Base-by-base conservation (phyloP, 1,284 basidiomycete genomes). In the Ganoderma resinaceum region DNA sequence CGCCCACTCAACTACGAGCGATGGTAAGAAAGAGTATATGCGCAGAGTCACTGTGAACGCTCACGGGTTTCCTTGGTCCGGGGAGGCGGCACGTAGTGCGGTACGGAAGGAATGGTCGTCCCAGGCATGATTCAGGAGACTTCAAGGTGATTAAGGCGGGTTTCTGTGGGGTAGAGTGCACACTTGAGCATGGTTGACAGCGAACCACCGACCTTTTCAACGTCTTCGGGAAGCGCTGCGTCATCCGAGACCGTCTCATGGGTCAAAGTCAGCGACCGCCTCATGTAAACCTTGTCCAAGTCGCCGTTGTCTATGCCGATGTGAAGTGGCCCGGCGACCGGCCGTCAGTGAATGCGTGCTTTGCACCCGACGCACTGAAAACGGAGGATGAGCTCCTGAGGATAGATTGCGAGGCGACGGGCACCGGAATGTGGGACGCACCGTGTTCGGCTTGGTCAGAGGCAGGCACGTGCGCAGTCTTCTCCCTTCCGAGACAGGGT, bases 1-100 rank as follows among this genome's bases (percentile, higher is more conserved):
- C 0, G 89, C 91, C 81, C 88, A 91, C 42, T 90, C 85, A 78
- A 90, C 89, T 91, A 53, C 29, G 31, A 29, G 42, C 14, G 18
- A 40, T 55, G 3, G 23, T 33, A 0, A 43, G 57, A 38, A 8
- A 14, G 31, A 23, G 23, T 6, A 42, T 37, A 9, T 4, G 46
- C 23, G 12, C 9, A 4, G 7, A 18, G 38, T 12, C 4, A 26
- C 16, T 14, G 35, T 9, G 3, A 8, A 20, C 42, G 23, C 82
- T 40, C 71, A 83, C 83, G 70, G 16, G 79, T 64, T 60, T 76
- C 79, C 35, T 75, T 70, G 3, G 82, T 82, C 38, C 53, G 63
- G 4, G 78, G 77, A 35, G 81, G 78, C 20, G 78, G 79, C 18
- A 77, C 70, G 66, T 82, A 83, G 69, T 79, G 80, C 35, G 80